Percentiles rank a stretch among this genome's conserved stretches.
phyloP scores from a whole-genome alignment of 495 filamentous ascomycete species.

The Penicillium soppii region DNA sequence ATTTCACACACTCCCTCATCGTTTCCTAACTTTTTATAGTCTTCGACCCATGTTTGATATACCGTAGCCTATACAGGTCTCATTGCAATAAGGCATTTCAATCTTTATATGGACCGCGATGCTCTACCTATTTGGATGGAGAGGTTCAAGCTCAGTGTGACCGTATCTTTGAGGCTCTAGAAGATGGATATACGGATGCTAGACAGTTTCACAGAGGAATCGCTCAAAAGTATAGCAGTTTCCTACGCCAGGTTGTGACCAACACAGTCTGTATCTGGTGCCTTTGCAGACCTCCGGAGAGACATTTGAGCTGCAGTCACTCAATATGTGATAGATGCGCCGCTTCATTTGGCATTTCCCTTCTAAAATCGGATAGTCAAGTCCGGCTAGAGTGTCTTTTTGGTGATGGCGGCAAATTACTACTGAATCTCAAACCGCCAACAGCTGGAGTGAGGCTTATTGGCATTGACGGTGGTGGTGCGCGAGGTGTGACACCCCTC shows the following conservation, averaged over 20 bases:
- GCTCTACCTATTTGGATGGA: conserved; percentile 8
- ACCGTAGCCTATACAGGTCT: conserved; percentile 12
- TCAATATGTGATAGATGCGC: conserved; percentile 28
- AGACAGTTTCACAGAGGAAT: conserved; percentile 4
- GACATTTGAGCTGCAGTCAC: conserved; percentile 29
- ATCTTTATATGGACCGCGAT: conserved; percentile 5
- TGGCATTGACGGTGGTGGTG: conserved; percentile 31
- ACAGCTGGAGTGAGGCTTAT: conserved; percentile 28
- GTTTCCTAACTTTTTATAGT: conserved; percentile 2
- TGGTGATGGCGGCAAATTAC: conserved; percentile 8
- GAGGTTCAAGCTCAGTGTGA: conserved; percentile 12
- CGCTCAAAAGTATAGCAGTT: conserved; percentile 2
- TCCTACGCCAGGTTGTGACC: conserved; percentile 1
- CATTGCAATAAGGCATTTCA: conserved; percentile 14
- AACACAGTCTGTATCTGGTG: conserved; percentile 24
- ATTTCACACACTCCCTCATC: background rate
- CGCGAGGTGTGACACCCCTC: conserved; percentile 28
- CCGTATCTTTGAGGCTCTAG: conserved; percentile 4
- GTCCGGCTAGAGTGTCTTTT: conserved; percentile 16
- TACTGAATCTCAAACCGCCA: conserved; percentile 24
- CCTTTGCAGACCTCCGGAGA: conserved; percentile 21
- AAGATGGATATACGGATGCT: conserved; percentile 8
- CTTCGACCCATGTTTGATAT: conserved; percentile 1
- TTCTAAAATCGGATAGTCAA: conserved; percentile 9
- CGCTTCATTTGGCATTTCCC: conserved; percentile 10